These are phyloP conservation scores for Pythium guiyangense DNA, from an alignment of 352 stramenopile species.

Conservation along the genomic window DNA sequence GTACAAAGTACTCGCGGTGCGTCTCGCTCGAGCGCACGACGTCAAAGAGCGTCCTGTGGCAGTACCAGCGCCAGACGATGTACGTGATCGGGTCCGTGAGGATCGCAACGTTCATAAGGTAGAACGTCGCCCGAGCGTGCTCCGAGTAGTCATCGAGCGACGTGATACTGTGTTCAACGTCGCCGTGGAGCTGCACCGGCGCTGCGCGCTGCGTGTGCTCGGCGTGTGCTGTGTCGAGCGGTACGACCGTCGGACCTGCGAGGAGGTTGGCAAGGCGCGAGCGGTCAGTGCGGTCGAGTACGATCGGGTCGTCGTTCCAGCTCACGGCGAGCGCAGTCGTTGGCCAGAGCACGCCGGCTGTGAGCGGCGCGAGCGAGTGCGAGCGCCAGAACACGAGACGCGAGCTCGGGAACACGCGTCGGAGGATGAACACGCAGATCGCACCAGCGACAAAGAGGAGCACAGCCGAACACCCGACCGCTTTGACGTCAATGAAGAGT, in stretches of 20 bases:
- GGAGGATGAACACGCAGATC: background rate
- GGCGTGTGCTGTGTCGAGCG: background rate
- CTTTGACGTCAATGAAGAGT: slow-evolving; percentile 10
- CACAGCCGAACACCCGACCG: background rate
- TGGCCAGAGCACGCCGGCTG: background rate
- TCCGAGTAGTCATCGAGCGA: slow-evolving; percentile 8
- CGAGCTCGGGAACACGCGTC: background rate
- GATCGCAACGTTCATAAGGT: slow-evolving; percentile 23
- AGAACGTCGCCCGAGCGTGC: slow-evolving; percentile 4
- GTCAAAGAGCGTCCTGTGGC: background rate
- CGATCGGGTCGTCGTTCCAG: slow-evolving; percentile 11
- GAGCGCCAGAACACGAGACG: slow-evolving; percentile 8
- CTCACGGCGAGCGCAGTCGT: slow-evolving; percentile 2
- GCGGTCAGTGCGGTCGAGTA: background rate
- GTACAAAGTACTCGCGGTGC: background rate
- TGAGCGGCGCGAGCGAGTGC: background rate
- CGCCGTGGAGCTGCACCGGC: too few species aligned
- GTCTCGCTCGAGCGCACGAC: background rate
- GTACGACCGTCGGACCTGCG: background rate
- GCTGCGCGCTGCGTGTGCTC: too few species aligned
- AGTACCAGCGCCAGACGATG: background rate
- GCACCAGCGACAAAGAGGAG: background rate
- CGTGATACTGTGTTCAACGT: background rate
- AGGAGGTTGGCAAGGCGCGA: background rate
- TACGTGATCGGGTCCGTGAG: slow-evolving; percentile 21